A percentile compares a stretch with the other conserved stretches of the same genome.
Conservation (phyloP, 768 basidiomycete species). For the Daedaleopsis nitida region DNA sequence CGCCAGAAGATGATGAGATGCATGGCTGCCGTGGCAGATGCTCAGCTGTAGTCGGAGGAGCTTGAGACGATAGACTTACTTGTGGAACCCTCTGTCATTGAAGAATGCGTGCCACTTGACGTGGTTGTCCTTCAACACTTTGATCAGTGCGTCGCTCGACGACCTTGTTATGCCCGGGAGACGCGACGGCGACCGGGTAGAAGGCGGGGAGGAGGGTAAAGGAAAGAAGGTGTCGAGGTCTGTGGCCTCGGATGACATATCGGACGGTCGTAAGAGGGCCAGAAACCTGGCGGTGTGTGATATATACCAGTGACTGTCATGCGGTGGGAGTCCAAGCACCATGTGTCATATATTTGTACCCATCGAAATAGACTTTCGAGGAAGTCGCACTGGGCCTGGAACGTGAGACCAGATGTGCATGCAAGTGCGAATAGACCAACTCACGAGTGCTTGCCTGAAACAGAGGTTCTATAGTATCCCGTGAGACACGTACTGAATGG, state of each 20-base stretch:
- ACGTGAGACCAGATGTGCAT: too few relatives aligned
- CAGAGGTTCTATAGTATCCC: too few relatives aligned
- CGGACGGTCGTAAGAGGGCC: background rate
- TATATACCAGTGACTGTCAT: too few relatives aligned
- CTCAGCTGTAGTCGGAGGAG: background rate
- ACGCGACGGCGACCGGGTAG: conserved; percentile 15
- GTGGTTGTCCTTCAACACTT: conserved; percentile 51
- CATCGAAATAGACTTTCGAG: too few relatives aligned
- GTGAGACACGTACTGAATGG: too few relatives aligned
- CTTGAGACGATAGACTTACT: conserved; percentile 36
- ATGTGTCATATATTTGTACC: too few relatives aligned
- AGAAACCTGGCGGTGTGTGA: background rate
- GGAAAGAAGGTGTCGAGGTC: conserved; percentile 15
- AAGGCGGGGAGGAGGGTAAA: background rate
- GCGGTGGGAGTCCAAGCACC: too few relatives aligned
- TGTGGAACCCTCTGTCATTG: conserved; percentile 49
- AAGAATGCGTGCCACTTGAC: conserved; percentile 50
- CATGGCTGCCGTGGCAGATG: conserved; percentile 1
- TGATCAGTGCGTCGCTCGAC: conserved; percentile 32
- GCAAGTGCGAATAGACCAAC: too few relatives aligned
- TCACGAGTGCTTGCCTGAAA: too few relatives aligned
- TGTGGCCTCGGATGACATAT: background rate
- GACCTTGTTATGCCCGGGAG: conserved; percentile 28
- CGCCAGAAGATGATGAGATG: conserved; percentile 7
- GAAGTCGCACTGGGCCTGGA: too few relatives aligned